phyloP scores from a whole-genome alignment of 495 filamentous ascomycete species.

The Hyaloscypha variabilis region DNA sequence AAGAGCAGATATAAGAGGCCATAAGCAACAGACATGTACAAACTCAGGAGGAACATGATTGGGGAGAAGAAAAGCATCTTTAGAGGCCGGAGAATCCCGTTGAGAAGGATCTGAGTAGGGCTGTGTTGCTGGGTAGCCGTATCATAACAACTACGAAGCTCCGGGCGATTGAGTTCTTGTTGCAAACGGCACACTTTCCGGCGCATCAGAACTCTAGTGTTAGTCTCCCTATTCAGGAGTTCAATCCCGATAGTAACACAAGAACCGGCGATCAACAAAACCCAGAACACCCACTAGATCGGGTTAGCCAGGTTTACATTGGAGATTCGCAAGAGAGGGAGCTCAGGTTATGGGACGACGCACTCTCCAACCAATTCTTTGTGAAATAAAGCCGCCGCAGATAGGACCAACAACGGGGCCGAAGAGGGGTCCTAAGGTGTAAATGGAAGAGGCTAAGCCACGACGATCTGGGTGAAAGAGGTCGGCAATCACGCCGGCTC shows the following conservation, averaged over 20 bases:
- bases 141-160: slow-evolving; percentile 42
- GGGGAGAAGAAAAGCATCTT: slow-evolving; percentile 57
- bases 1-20: slow-evolving; percentile 82
- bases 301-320: too few relatives aligned
- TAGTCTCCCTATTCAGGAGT: slow-evolving; percentile 56
- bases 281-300: slow-evolving; percentile 46
- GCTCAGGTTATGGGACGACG: too few relatives aligned
- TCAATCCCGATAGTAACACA: slow-evolving; percentile 44
- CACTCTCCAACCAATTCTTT: slow-evolving; percentile 57
- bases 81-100: slow-evolving; percentile 50
- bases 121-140: slow-evolving; percentile 22
- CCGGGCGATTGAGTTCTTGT: slow-evolving; percentile 37
- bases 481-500: slow-evolving; percentile 62
- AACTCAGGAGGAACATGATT: slow-evolving; percentile 64
- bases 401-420: slow-evolving; percentile 52
- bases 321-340: too few relatives aligned
- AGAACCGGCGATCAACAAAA: slow-evolving; percentile 53
- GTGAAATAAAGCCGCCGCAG: slow-evolving; percentile 55
- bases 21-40: slow-evolving; percentile 78
- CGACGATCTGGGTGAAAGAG: slow-evolving; percentile 55
- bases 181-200: slow-evolving; percentile 46
- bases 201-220: slow-evolving; percentile 52
- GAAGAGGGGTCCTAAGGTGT: slow-evolving; percentile 47
- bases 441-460: slow-evolving; percentile 63
- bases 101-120: slow-evolving; percentile 32